Conservation (phyloP, 2,329 filamentous ascomycete species). For the Fonsecaea pugnacius region DNA sequence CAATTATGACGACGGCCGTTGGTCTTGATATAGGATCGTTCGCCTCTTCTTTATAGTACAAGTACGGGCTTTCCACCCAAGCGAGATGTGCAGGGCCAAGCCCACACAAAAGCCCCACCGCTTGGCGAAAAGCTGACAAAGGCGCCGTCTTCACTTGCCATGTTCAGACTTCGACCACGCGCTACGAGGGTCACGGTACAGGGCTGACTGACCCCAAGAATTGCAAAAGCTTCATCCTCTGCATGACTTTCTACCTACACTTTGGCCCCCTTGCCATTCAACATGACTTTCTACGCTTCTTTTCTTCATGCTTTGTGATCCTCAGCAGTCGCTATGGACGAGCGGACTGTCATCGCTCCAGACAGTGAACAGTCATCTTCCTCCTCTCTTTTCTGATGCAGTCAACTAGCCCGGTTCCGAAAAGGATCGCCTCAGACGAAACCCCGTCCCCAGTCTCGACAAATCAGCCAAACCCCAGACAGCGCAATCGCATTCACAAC, state of each 20-base stretch:
- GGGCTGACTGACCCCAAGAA: not conserved
- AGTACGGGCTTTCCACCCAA: not conserved
- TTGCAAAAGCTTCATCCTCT: not conserved
- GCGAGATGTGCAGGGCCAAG: conserved; percentile 5
- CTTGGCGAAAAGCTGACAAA: conserved; percentile 1
- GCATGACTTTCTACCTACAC: too few relatives aligned
- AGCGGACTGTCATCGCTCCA: conserved; percentile 2
- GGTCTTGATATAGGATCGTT: not conserved
- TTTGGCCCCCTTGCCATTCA: not conserved
- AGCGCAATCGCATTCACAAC: conserved; percentile 19
- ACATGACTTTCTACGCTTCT: not conserved
- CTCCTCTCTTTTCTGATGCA: conserved; percentile 11
- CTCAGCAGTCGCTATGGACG: conserved; percentile 15
- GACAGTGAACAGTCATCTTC: not conserved
- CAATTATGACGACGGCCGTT: not conserved
- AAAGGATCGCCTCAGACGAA: not conserved
- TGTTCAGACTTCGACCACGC: not conserved
- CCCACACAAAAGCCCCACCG: not conserved
- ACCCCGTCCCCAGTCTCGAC: not conserved
- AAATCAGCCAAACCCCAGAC: conserved; percentile 10
- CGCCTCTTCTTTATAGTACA: not conserved
- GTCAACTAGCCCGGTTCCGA: not conserved
- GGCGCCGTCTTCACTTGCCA: not conserved
- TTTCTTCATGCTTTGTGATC: not conserved
- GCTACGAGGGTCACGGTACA: not conserved